Evolutionary conservation across 305 asterid genomes (phyloP).

Genomic region (Nicotiana rustica): DNA sequence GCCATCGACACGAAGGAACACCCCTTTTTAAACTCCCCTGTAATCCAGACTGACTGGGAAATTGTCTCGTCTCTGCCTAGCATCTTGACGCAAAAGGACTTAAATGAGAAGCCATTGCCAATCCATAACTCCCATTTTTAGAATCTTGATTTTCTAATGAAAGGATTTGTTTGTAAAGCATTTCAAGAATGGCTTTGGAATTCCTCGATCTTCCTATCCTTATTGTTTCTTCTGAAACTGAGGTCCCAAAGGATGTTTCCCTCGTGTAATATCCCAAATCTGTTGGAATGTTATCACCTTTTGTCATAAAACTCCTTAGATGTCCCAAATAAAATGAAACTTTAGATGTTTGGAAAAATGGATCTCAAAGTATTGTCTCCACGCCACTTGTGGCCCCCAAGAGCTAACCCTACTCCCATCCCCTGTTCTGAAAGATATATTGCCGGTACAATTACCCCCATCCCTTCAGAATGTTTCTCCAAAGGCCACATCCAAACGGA

Average conservation of each 20-base stretch:
- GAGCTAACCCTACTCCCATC: slow-evolving; percentile 15
- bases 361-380: slow-evolving; percentile 16
- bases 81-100: no score
- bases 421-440: slow-evolving; percentile 18
- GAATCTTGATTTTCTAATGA: neutral
- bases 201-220: neutral
- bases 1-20: no score
- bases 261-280: neutral
- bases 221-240: slow-evolving; percentile 6
- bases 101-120: neutral
- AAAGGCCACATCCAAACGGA: neutral
- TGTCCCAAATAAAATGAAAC: neutral
- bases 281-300: neutral
- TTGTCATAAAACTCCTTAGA: neutral
- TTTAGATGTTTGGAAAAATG: neutral
- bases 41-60: no score
- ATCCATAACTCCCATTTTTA: neutral
- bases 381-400: slow-evolving; percentile 15
- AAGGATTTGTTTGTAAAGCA: neutral
- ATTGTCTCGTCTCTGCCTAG: no score
- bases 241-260: slow-evolving; percentile 28
- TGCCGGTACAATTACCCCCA: slow-evolving; percentile 17
- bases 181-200: slow-evolving; percentile 11
- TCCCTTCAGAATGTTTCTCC: neutral
- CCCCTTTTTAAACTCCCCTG: no score